Evolutionary conservation across 495 filamentous ascomycete genomes (phyloP).

Genomic region (Xylaria grammica): DNA sequence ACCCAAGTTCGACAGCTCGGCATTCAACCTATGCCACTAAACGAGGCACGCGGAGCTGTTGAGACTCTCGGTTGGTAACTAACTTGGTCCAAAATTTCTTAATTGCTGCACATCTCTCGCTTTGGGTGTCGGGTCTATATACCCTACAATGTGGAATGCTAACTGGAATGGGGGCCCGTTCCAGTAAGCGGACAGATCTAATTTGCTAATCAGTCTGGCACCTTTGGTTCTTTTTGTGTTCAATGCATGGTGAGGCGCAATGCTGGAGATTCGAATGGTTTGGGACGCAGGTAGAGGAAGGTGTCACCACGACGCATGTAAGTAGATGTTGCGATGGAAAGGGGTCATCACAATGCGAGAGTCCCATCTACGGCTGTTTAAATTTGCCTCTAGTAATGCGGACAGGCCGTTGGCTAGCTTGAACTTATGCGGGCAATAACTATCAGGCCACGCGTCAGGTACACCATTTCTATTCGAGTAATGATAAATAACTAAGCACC

Average conservation of each 20-base stretch:
- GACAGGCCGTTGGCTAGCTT: too few species aligned
- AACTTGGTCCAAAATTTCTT: not conserved
- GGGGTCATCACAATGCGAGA: too few species aligned
- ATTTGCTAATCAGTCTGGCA: not conserved
- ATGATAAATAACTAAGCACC: too few species aligned
- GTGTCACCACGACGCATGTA: not conserved
- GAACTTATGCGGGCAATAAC: too few species aligned
- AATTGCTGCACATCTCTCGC: not conserved
- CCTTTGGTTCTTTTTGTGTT: constrained; percentile 11
- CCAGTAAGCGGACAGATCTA: not conserved
- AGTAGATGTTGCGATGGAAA: too few species aligned
- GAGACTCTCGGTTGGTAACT: constrained; percentile 64
- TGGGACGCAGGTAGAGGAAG: not conserved
- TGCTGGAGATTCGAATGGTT: not conserved
- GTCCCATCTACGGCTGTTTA: too few species aligned
- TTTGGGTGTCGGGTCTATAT: not conserved
- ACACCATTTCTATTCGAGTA: too few species aligned
- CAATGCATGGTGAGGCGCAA: constrained; percentile 21
- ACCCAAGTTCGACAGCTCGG: constrained; percentile 70
- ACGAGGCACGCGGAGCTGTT: constrained; percentile 66
- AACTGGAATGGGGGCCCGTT: not conserved
- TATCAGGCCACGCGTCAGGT: too few species aligned
- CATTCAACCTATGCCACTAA: constrained; percentile 62
- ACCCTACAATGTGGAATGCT: constrained; percentile 7
- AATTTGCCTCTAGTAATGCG: too few species aligned